These are phyloP conservation scores for Bruguiera parviflora DNA, from an alignment of 345 rosid genomes.

Conservation along the genomic window DNA sequence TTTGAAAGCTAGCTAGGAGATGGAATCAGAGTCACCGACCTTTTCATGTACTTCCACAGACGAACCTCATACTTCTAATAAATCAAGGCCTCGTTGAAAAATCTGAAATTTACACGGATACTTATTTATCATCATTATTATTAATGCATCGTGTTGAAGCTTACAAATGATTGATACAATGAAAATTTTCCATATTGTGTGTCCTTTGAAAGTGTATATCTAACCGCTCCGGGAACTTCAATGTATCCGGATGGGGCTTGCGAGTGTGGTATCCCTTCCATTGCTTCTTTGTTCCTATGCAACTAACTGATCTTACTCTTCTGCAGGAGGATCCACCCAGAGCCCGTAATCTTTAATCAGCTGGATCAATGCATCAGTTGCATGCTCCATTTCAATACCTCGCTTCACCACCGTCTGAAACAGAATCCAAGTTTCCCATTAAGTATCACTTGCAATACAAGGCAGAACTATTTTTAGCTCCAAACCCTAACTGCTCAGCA, in stretches of 20 bases:
- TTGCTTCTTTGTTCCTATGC: not conserved
- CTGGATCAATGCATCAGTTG: constrained; percentile 84
- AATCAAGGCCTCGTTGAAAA: too few species aligned
- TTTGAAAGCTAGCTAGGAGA: too few species aligned
- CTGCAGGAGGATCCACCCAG: constrained; percentile 73
- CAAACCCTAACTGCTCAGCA: too few species aligned
- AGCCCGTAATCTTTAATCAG: constrained; percentile 95
- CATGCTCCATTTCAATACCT: constrained; percentile 79
- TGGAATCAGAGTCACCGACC: too few species aligned
- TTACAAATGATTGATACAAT: not conserved
- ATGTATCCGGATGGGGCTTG: not conserved
- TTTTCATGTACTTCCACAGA: too few species aligned
- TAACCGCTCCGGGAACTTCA: not conserved
- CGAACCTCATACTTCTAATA: too few species aligned
- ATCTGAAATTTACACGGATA: too few species aligned
- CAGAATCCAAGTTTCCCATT: constrained; percentile 9
- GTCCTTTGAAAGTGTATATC: not conserved
- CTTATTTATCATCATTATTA: too few species aligned
- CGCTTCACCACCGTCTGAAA: constrained; percentile 94
- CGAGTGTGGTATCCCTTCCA: constrained; percentile 1
- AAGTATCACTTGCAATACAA: not conserved
- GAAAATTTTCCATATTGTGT: constrained; percentile 1
- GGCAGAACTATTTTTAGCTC: not conserved
- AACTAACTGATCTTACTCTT: constrained; percentile 35
- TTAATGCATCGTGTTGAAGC: too few species aligned